Percentiles rank a stretch among this genome's conserved stretches.
phyloP scores from a whole-genome alignment of 192 early-diverging fungal species.

The Coemansia sp. region DNA sequence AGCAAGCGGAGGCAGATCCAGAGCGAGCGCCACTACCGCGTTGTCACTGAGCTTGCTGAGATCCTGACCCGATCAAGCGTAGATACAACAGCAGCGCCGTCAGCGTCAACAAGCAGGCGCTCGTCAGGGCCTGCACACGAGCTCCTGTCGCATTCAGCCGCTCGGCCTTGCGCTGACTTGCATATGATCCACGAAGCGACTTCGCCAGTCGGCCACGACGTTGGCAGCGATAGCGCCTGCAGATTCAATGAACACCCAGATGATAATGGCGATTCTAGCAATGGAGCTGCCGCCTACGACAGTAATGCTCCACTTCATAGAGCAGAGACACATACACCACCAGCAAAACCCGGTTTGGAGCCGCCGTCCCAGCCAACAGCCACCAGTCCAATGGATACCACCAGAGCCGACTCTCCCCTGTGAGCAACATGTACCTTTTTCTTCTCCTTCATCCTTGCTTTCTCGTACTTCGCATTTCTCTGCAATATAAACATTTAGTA shows the following conservation, averaged over 20 bases:
- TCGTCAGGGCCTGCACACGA: conserved; percentile 26
- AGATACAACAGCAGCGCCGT: conserved; percentile 23
- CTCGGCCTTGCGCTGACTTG: too few species aligned
- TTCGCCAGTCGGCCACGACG: neutral
- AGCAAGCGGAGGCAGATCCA: conserved; percentile 45
- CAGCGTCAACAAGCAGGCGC: conserved; percentile 29
- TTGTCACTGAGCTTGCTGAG: conserved; percentile 43
- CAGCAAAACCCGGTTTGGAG: neutral
- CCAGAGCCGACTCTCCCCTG: neutral
- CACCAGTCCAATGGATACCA: neutral
- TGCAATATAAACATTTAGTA: neutral
- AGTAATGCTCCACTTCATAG: neutral
- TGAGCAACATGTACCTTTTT: neutral
- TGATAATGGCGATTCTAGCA: neutral
- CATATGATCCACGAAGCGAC: conserved; percentile 3
- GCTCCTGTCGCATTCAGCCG: neutral
- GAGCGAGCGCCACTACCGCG: conserved; percentile 44
- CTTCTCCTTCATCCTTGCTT: neutral
- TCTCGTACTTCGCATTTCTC: neutral
- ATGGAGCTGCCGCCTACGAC: neutral
- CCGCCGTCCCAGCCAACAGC: neutral
- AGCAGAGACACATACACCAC: neutral
- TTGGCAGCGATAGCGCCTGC: neutral
- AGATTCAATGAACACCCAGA: neutral
- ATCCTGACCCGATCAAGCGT: conserved; percentile 31